Conservation (phyloP, 1,284 basidiomycete species). For the Cryptococcus hybrid region DNA sequence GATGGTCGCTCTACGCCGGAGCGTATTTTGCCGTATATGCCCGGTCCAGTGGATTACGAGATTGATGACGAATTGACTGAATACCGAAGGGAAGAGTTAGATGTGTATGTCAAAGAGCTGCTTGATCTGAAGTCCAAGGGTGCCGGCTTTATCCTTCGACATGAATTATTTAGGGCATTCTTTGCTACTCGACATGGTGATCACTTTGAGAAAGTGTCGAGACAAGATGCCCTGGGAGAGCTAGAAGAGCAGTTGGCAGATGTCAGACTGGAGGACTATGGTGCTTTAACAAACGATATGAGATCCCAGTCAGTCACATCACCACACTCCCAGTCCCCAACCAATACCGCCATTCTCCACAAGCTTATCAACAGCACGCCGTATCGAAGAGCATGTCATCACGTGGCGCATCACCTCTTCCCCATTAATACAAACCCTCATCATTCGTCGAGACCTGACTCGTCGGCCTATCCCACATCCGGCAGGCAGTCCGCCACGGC, state of each 20-base stretch:
- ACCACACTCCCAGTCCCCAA: conserved; percentile 20
- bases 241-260: conserved; percentile 55
- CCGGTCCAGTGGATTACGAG: conserved; percentile 73
- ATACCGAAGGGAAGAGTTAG: conserved; percentile 76
- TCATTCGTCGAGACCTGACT: conserved; percentile 10
- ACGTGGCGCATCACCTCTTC: conserved; percentile 28
- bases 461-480: conserved; percentile 11
- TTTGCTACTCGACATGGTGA: conserved; percentile 86
- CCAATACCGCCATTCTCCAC: conserved; percentile 21
- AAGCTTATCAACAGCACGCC: conserved; percentile 3
- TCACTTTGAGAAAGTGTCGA: conserved; percentile 68
- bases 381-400: conserved; percentile 13
- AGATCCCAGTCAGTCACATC: conserved; percentile 17
- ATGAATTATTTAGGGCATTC: conserved; percentile 78
- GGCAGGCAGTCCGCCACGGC: conserved; percentile 7
- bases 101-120: conserved; percentile 81
- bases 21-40: conserved; percentile 92
- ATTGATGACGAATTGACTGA: conserved; percentile 86
- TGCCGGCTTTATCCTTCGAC: conserved; percentile 76
- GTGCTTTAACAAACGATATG: not conserved
- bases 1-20: conserved; percentile 47
- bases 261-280: conserved; percentile 17
- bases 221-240: conserved; percentile 58
- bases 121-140: conserved; percentile 65
- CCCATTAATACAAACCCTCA: conserved; percentile 22